Percentiles rank a stretch among this genome's conserved stretches.
phyloP scores from a whole-genome alignment of 805 yeast genomes.

The Saturnispora ahearnii region DNA sequence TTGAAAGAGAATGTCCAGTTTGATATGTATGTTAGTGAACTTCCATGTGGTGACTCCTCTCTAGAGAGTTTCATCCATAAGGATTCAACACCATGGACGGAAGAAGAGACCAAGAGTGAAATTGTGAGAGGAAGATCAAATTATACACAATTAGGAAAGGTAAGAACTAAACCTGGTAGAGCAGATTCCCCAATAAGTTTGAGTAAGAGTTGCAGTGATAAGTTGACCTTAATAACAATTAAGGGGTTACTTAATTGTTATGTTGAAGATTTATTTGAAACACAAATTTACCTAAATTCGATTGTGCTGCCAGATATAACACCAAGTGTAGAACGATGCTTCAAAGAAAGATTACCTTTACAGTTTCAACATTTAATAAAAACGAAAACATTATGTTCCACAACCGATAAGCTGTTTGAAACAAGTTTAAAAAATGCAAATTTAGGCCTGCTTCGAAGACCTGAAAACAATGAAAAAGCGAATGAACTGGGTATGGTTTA shows the following conservation, averaged over 20 bases:
- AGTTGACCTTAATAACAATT: slow-evolving; percentile 55
- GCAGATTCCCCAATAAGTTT: slow-evolving; percentile 60
- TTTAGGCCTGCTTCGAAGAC: slow-evolving; percentile 2
- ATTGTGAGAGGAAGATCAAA: slow-evolving; percentile 55
- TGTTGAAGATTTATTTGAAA: slow-evolving; percentile 28
- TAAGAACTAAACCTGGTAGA: slow-evolving; percentile 92
- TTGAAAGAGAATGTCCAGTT: slow-evolving; percentile 35
- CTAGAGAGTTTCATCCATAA: slow-evolving; percentile 36
- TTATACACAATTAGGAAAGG: slow-evolving; percentile 48
- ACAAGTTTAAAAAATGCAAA: background rate
- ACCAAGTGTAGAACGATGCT: slow-evolving; percentile 35
- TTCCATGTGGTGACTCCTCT: slow-evolving; percentile 90
- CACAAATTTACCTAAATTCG: slow-evolving; percentile 31
- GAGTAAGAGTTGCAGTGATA: slow-evolving; percentile 88
- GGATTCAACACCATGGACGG: slow-evolving; percentile 10
- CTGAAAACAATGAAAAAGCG: slow-evolving; percentile 14
- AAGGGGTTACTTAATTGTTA: slow-evolving; percentile 44
- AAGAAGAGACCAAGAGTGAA: slow-evolving; percentile 13
- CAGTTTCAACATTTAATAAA: background rate
- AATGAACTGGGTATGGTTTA: slow-evolving; percentile 24
- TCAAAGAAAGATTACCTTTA: slow-evolving; percentile 20
- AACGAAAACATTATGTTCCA: background rate
- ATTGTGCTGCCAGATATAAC: slow-evolving; percentile 37
- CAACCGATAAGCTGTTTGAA: slow-evolving; percentile 8
- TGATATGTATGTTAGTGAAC: slow-evolving; percentile 59